Evolutionary conservation across 257 asterid species (phyloP), one percentile per base, ranked within the genome.

Genomic region (Nicotiana benthamiana): DNA sequence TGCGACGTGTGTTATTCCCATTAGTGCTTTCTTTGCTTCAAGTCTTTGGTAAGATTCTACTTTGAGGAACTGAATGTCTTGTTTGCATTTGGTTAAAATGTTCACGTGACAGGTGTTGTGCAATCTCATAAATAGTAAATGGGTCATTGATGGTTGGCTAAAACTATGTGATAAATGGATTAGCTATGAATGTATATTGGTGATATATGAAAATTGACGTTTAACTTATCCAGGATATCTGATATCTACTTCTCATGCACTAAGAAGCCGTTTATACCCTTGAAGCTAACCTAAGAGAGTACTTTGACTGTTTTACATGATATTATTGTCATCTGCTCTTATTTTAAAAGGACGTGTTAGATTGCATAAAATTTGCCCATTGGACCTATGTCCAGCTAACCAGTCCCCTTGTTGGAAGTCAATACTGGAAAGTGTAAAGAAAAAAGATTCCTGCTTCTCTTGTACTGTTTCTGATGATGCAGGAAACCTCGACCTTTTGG

Each of bases 1-100:
- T 61, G 93, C 90, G 2, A 90, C 99, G 24, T 93, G 98, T 84
- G 99, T 96, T 61, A 84, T 96, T 80, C 99, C 99, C 56, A 96
- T 96, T 65, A 93, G 98, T 83, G 98, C 98, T 48, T 94, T 94
- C 91, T 94, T 94, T 81, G 98, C 97, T 0, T 87, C 97, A 20
- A 93, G 97, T 86, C 96, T 93, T 78, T 91, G 97, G 97, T 95
- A 88, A 86, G 98, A 24, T 48, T 74, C 79, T 74, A 74, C 79
- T 74, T 74, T 4, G 61, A 74, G 24, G 79, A 48, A 24, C 79
- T 74, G 79, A 74, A 48, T 46, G 40, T 30, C 17, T 48, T 74
- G 17, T 32, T 48, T 74, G 79, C 60, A 59, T 74, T 74, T 48
- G 61, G 16, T 74, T 46, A 48, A 59, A 74, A 8, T 48, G 5